Base-by-base conservation (phyloP, 2,329 filamentous ascomycete species). In the Pyrenophora teres region DNA sequence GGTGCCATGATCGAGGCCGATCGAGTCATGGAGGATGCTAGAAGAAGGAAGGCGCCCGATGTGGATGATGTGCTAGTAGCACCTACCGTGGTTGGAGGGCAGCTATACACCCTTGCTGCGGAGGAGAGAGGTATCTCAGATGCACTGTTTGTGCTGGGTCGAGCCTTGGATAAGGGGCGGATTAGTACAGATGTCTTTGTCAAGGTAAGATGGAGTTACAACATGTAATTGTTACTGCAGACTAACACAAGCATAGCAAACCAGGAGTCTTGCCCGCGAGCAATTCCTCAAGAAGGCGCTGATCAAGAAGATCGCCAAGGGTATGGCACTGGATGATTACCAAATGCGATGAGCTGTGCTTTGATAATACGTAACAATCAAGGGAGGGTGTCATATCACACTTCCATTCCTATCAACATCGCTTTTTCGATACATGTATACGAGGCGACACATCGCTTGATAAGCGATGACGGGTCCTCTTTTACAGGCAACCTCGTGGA, bases 31-130 rank as follows among this genome's bases (percentile, higher is more conserved):
- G 82, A 85, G 36, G 83, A 85, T 44, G 89, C 89, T n/a, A 82
- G 85, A 50, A 80, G 80, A 13, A 85, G 89, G 41, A 81, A 82
- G 35, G 82, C 87, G 1, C 92, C 92, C 0, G 84, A 87, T 40
- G 88, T 97, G 41, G 94, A 99, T 71, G 92, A 96, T 54, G 82
- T 97, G 30, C 80, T 99, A 2, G 90, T 97, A n/a, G 91, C 92
- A 3, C 92, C 93, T 0, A 97, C 91, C 0, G 88, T 97, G 1
- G 94, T 97, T 4, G 90, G 89, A 0, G 92, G 93, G 60, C 94
- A 99, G 78, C 78, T 99, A 18, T 99, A 97, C 74, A 86, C 87
- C 40, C 80, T 95, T 2, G 90, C 92, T 23, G 91, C 92, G 1
- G 94, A 99, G 70, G 93, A 97, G 76, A 83, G 88, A 60, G 92